Evolutionary conservation across 2,329 filamentous ascomycete species (phyloP), one percentile per base, ranked within the genome.

Genomic region (Incumbomyces delicatus): DNA sequence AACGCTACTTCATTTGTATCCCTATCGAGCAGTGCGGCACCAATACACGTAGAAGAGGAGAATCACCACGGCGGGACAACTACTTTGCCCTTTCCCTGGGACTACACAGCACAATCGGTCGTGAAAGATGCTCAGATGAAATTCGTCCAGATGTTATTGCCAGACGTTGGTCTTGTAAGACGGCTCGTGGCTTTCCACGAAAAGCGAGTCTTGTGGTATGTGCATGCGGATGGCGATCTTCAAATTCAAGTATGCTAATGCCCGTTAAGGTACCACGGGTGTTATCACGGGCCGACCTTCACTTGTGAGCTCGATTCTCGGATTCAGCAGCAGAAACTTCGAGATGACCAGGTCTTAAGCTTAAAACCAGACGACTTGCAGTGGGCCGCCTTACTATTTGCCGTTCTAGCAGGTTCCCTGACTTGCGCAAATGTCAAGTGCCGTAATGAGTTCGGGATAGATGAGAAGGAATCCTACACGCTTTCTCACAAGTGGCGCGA

Each of bases 401-500:
- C 51, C 10, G 39, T 53, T 29, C 48, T 53, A 33, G 44, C 51
- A 10, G 51, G 51, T n/a, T 46, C 46, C 16, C 47, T 53, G 14
- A 51, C 49, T 10, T 53, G 49, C 11, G 51, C 51, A 13, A 44
- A 14, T 44, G 3, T 11, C 6, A 11, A 10, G 16, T 3, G 8
- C 10, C 29, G 16, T 11, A 6, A 10, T 4, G 29, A 74, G 2
- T 74, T 71, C 71, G 71, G 71, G 2, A 72, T 70, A 45, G 55
- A 61, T 0, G 58, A 63, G 31, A 54, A 60, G 2, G 70, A 74
- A 29, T 65, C 67, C 37, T 53, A 62, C 1, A 58, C 58, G 2
- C 52, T 73, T 3, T 67, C 70, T 3, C 63, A 65, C 42, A 57
- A 64, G 36, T 74, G 70, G 70, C 68, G 68, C 43, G 65, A 65